Evolutionary conservation across 2,329 filamentous ascomycete genomes (phyloP), one percentile per base, ranked within the genome.

Genomic region (Ophiostoma quercus): DNA sequence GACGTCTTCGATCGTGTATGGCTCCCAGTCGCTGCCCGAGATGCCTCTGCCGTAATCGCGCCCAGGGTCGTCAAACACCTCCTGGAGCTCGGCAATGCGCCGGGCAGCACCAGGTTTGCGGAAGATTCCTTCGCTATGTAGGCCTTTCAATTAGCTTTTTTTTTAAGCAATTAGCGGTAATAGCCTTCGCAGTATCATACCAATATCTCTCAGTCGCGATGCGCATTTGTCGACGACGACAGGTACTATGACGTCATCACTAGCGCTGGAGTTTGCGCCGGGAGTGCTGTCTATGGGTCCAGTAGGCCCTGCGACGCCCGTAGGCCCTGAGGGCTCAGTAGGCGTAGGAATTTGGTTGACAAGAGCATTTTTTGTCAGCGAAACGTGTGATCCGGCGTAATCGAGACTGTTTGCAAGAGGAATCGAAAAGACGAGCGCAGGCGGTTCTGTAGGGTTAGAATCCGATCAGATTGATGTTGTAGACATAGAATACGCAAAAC

Each of bases 71-170:
- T 67, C 66, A 67, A 67, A 67, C 11, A 67, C 16, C 16, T 67
- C 66, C 43, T 67, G 66, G 22, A 67, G 66, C 66, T 51, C 66
- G 16, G 66, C 66, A 12, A 67, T 67, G 66, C 66, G 66, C 12
- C 66, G 66, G 7, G 66, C 66, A 3, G 43, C 41, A 5, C 66
- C 66, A 14, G 66, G 66, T 43, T 34, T 32, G 19, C 66, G 66
- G 9, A 67, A 67, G 3, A 67, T 67, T 22, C 66, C 66, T 9
- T 32, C 25, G 66, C 25, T 54, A 2, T 54, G 2, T 2, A 67
- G 3, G 43, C 66, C 66, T 54, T 22, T 34, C 2, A 25, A 57
- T 62, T 25, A 62, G 25, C 25, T 32, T 32, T 16, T 12, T 16
- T n/a, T n/a, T n/a, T n/a, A n/a, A n/a, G n/a, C 16, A 5, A 14